Conservation (phyloP, 2,329 filamentous ascomycete species). For the Alternaria atra region DNA sequence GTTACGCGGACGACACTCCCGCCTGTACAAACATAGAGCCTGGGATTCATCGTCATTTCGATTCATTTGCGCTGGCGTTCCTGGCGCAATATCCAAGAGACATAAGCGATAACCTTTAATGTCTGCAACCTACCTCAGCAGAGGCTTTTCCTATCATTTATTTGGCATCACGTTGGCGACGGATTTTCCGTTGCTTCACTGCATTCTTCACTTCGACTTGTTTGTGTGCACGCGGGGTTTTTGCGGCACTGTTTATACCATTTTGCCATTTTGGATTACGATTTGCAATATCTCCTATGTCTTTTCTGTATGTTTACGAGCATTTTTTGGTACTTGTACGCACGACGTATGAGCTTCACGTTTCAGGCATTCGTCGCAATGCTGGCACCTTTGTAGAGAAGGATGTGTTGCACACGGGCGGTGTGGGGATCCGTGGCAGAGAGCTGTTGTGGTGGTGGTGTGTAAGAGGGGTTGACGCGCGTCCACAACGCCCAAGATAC, state of each 20-base stretch:
- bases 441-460: constrained; percentile 4
- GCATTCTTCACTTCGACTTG: constrained; percentile 33
- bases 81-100: constrained; percentile 38
- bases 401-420: constrained; percentile 26
- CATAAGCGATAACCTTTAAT: constrained; percentile 46
- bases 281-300: constrained; percentile 41
- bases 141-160: constrained; percentile 37
- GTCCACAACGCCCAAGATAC: constrained; percentile 22
- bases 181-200: constrained; percentile 21
- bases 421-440: constrained; percentile 24
- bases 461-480: constrained; percentile 34
- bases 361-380: constrained; percentile 17
- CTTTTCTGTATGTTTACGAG: constrained; percentile 36
- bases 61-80: constrained; percentile 46
- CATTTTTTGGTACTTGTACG: constrained; percentile 25
- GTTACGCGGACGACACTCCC: constrained; percentile 29
- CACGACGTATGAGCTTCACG: constrained; percentile 30
- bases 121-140: constrained; percentile 39
- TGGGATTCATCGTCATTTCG: constrained; percentile 32
- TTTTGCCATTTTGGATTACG: constrained; percentile 37
- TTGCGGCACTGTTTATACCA: constrained; percentile 46
- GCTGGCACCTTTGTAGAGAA: constrained; percentile 19
- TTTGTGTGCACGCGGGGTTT: constrained; percentile 22
- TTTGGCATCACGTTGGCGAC: constrained; percentile 32
- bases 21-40: constrained; percentile 46